Evolutionary conservation across 345 rosid species (phyloP), one percentile per base, ranked within the genome.

Genomic region (Citrus australasica): DNA sequence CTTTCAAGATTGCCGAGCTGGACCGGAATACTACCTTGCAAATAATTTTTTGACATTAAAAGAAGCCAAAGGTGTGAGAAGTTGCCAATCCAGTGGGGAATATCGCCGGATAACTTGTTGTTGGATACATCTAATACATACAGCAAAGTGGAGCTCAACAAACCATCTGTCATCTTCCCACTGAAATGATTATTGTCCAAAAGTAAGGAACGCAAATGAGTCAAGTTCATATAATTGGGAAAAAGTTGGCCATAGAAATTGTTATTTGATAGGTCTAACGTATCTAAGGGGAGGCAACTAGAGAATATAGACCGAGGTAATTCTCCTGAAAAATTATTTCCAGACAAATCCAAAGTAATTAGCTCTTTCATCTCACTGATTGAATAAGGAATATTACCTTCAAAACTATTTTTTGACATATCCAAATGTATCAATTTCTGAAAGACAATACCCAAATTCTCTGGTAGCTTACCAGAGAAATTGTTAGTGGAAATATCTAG

Each of bases 31-130:
- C 0, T 10, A 37, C 70, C 70, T 67, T 67, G 17, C 17, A 67
- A 37, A 35, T 0, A 2, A 9, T 67, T 67, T 33, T 67, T 0
- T 8, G 48, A 67, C 70, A 67, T 67, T 67, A 4, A 35, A 22
- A 67, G 48, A 67, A 33, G 0, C 16, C 0, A 1, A 17, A 35
- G 70, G 1, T 0, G 0, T 37, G 27, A 67, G 13, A 35, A 9
- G 48, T 67, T 67, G 19, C 48, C 70, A 37, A 67, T 37, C 51
- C 68, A 64, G 7, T 8, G 9, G 1, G 68, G 68, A 30, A 64
- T 30, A 1, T 17, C 2, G 3, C 68, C 24, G 7, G 38, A 30
- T 64, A 64, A 30, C 38, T 6, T 64, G 11, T 67, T 67, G 27
- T 67, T 67, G 3, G 71, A 22, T 9, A 67, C 6, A 67, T 67